phyloP scores from a whole-genome alignment of 192 early-diverging fungal genomes.

The Backusella tarrabulga region DNA sequence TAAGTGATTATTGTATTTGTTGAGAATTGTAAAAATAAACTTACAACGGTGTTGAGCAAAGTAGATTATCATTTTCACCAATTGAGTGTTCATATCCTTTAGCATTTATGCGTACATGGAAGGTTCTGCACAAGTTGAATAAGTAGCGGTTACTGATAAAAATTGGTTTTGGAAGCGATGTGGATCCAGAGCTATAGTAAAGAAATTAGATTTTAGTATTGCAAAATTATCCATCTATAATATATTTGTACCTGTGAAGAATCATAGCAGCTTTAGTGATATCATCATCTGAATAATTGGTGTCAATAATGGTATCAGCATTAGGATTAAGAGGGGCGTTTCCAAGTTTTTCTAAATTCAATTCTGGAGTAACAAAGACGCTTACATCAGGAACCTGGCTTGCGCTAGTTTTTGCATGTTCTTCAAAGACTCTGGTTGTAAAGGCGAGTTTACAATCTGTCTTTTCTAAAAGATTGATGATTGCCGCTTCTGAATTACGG shows the following conservation, averaged over 20 bases:
- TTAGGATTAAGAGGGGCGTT: background rate
- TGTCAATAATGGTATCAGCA: background rate
- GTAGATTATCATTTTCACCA: background rate
- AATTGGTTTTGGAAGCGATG: background rate
- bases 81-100: background rate
- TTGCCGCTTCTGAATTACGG: background rate
- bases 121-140: background rate
- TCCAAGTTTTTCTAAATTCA: background rate
- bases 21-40: background rate
- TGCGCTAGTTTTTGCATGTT: background rate
- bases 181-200: conserved; percentile 5
- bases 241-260: conserved; percentile 1
- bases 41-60: background rate
- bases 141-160: background rate
- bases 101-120: background rate
- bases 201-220: background rate
- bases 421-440: background rate
- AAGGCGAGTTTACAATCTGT: background rate
- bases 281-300: background rate
- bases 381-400: background rate
- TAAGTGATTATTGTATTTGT: background rate
- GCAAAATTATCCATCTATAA: background rate
- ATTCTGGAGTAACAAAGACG: background rate
- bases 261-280: background rate
- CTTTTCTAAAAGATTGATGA: background rate